phyloP scores from a whole-genome alignment of 1,284 basidiomycete genomes.

The Ganoderma sp. region DNA sequence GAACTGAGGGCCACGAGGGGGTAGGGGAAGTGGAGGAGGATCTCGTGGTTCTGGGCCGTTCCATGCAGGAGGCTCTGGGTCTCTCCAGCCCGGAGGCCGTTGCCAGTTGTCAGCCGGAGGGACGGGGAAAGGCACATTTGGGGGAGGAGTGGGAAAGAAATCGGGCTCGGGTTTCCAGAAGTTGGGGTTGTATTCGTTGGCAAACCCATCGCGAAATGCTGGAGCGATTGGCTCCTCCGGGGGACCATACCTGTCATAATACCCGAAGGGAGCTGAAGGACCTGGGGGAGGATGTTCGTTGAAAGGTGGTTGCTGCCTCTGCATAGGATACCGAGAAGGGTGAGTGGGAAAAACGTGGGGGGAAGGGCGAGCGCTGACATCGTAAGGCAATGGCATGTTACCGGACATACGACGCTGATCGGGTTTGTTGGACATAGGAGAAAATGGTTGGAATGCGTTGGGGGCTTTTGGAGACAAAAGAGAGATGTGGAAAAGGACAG shows the following conservation, averaged over 20 bases:
- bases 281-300: conserved; percentile 44
- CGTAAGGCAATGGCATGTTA: conserved; percentile 27
- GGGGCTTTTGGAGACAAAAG: conserved; percentile 26
- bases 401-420: conserved; percentile 25
- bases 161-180: conserved; percentile 43
- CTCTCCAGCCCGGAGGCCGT: conserved; percentile 33
- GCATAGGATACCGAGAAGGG: conserved; percentile 25
- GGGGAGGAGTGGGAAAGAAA: conserved; percentile 52
- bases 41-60: conserved; percentile 33
- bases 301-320: conserved; percentile 29
- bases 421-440: conserved; percentile 27
- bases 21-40: conserved; percentile 39
- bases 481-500: conserved; percentile 16
- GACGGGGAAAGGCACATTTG: conserved; percentile 53
- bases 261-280: conserved; percentile 46
- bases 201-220: conserved; percentile 47
- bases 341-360: conserved; percentile 27
- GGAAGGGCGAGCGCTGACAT: conserved; percentile 28
- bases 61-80: conserved; percentile 38
- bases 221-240: conserved; percentile 45
- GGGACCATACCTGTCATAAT: conserved; percentile 56
- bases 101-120: conserved; percentile 43
- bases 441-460: conserved; percentile 14
- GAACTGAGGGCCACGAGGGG: conserved; percentile 29
- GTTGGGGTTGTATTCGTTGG: conserved; percentile 52